Base-by-base conservation (phyloP, 2,329 filamentous ascomycete species). In the Thermomyces lanuginosus region DNA sequence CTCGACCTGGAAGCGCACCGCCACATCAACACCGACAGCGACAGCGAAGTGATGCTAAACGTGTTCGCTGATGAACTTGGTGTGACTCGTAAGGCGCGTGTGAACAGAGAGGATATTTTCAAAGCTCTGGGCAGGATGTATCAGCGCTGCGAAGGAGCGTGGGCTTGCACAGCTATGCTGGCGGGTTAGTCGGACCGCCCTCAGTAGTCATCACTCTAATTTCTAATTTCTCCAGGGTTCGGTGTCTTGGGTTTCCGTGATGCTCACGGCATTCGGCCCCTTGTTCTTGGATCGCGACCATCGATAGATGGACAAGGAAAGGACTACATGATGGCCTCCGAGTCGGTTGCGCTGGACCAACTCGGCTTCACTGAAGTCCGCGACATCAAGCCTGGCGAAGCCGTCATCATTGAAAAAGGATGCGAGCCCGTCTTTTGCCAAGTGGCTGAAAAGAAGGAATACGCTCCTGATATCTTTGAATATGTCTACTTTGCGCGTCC, bases 311-410 rank as follows among this genome's bases (percentile, higher is more conserved):
- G 68, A 18, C 61, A 67, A 4, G 72, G 71, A 4, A 75, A 56
- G 33, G 83, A 92, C 53, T 92, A 91, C 58, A 82, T 92, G 67
- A 70, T 92, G 61, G 81, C 82, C 1, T 92, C 82, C 0, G 83
- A 92, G 53, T 86, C 77, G 6, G 73, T 92, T 26, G 83, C 82
- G 6, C 60, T 92, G 24, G 68, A 68, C 23, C 81, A 91, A 49
- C 72, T 86, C 24, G 81, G 81, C 9, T 92, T 89, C 57, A 61
- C 53, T 17, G 63, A 82, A 44, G 75, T 91, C 40, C 55, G 65
- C 20, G 78, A 92, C 44, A 78, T 92, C 36, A 56, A 75, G 28
- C 82, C 83, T 0, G 83, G 84, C 12, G 69, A 92, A 55, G 82
- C 81, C 2, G 80, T 91, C 35, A 82, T 91, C 44, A 74, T 91